Evolutionary conservation across 805 yeast genomes (phyloP).

Genomic region (Candida mattraensis): DNA sequence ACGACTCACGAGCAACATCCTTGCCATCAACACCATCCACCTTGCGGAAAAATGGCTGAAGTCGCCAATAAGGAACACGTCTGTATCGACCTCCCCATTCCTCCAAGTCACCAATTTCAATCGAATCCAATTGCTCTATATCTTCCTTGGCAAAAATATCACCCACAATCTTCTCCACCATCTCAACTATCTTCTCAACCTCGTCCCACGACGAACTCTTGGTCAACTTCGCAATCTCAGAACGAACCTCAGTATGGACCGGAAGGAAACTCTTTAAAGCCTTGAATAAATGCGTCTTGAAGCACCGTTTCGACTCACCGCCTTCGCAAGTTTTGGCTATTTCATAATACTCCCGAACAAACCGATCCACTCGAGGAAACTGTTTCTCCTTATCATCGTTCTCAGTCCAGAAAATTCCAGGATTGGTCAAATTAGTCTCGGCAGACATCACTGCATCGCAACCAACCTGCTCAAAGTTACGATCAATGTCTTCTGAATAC

Average conservation of each 20-base stretch:
- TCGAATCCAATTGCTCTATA: conserved; percentile 55
- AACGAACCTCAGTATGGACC: conserved; percentile 74
- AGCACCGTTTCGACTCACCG: conserved; percentile 74
- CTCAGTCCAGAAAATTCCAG: conserved; percentile 77
- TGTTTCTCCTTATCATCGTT: conserved; percentile 55
- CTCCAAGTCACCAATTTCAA: conserved; percentile 48
- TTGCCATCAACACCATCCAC: conserved; percentile 75
- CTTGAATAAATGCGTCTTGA: conserved; percentile 93
- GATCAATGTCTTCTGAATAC: conserved; percentile 77
- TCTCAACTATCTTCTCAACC: conserved; percentile 49
- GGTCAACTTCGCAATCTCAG: conserved; percentile 56
- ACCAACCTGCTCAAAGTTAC: conserved; percentile 61
- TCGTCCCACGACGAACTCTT: conserved; percentile 46
- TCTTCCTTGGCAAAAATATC: conserved; percentile 52
- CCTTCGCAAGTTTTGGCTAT: conserved; percentile 64
- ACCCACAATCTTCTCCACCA: conserved; percentile 67
- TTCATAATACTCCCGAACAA: conserved; percentile 85
- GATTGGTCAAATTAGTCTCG: conserved; percentile 91
- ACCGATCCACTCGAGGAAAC: conserved; percentile 81
- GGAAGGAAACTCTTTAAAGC: conserved; percentile 78
- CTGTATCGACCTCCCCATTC: conserved; percentile 85
- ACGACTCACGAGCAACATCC: conserved; percentile 29
- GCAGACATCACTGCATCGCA: conserved; percentile 98
- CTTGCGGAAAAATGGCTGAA: conserved; percentile 91
- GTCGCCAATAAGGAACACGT: conserved; percentile 89